Evolutionary conservation across 768 basidiomycete genomes (phyloP), one percentile per base, ranked within the genome.

Genomic region (Lactifluus volemus): DNA sequence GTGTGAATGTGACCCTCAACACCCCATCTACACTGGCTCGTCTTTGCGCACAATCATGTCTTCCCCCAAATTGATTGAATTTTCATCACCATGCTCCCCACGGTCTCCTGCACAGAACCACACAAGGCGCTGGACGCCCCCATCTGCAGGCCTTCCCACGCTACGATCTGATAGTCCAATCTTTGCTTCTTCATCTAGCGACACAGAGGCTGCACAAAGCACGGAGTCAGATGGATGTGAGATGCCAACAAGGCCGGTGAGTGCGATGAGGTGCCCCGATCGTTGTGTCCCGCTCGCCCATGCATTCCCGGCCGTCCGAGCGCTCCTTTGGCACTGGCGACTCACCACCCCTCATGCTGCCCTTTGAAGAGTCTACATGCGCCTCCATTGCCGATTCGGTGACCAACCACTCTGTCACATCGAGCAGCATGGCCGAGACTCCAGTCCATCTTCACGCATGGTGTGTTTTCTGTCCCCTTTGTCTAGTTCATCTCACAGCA

Each of bases 351-450:
- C 56, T 50, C n/a, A 25, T 25, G 25, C 25, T 25, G 25, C 25
- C 25, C 1, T 25, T 25, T 25, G 25, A 25, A 25, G 25, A 25
- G 25, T 25, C 25, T 25, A 25, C 38, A 17, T 64, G 70, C 8
- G 58, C 65, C 15, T 70, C 69, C 7, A 48, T 75, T 49, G 77
- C 77, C 60, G 75, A 75, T 60, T 73, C 80, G 53, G 74, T 78
- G 62, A 72, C 73, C 58, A 78, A 85, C 55, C 84, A 86, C 67
- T 88, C 86, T 29, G 74, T 85, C 52, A 81, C 81, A 11, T 85
- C 86, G 8, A 83, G 79, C 62, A 78, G 76, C 65, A 73, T 82
- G 71, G 84, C 84, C 34, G 84, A 86, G 54, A 70, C 72, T 48
- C n/a, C n/a, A n/a, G 25, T 25, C 25, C 25, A 25, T 25, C 25